These are phyloP conservation scores for Calonectria pseudoreteaudii DNA, from an alignment of 2,329 filamentous ascomycete species.

Conservation along the genomic window DNA sequence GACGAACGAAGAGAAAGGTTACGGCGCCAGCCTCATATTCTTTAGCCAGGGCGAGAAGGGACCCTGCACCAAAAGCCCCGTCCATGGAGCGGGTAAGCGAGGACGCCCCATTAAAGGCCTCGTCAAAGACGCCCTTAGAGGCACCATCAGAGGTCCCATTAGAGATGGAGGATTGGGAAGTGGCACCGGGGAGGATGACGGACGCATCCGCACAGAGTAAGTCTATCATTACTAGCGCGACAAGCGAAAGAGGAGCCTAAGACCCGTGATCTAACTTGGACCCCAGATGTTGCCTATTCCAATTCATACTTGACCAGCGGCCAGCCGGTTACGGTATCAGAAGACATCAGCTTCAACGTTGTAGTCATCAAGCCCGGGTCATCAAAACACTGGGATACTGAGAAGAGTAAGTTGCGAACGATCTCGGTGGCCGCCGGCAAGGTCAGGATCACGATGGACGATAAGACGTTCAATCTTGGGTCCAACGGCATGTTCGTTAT, in stretches of 20 bases:
- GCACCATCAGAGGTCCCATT: slow-evolving; percentile 18
- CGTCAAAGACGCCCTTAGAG: slow-evolving; percentile 33
- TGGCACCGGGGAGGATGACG: slow-evolving; percentile 56
- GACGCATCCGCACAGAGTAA: slow-evolving; percentile 50
- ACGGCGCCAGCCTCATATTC: slow-evolving; percentile 1
- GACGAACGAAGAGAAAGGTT: slow-evolving; percentile 4
- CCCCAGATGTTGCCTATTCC: slow-evolving; percentile 57
- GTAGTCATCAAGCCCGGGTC: slow-evolving; percentile 54
- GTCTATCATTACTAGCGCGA: slow-evolving; percentile 29
- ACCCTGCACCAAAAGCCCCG: background rate
- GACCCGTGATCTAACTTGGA: background rate
- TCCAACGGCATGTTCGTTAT: slow-evolving; percentile 59
- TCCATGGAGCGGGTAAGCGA: background rate
- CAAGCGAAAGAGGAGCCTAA: background rate
- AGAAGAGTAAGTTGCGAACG: slow-evolving; percentile 48
- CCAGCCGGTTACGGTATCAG: slow-evolving; percentile 50
- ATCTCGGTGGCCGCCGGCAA: slow-evolving; percentile 57
- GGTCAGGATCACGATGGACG: slow-evolving; percentile 51
- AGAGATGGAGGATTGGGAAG: slow-evolving; percentile 59
- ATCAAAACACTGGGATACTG: slow-evolving; percentile 45
- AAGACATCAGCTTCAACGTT: slow-evolving; percentile 55
- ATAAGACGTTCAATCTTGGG: slow-evolving; percentile 55
- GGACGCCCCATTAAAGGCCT: background rate
- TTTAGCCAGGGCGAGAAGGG: background rate
- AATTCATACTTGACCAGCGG: slow-evolving; percentile 54